A percentile compares a stretch with the other conserved stretches of the same genome.
phyloP scores from a whole-genome alignment of 305 asterid species.

The Fraxinus dipetala region DNA sequence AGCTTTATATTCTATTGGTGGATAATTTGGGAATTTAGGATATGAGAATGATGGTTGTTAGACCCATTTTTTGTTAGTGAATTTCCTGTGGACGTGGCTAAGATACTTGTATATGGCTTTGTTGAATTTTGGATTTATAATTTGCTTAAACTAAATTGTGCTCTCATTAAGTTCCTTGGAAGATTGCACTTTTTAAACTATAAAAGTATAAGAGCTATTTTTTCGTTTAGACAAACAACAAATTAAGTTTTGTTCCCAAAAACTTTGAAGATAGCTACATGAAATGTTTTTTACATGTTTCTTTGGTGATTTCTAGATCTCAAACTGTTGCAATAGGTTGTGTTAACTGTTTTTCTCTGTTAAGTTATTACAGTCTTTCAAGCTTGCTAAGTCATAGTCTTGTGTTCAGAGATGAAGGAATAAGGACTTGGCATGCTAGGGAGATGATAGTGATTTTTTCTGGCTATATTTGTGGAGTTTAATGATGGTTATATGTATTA shows the following conservation, averaged over 20 bases:
- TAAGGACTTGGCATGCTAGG: background rate
- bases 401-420: background rate
- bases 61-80: background rate
- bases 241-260: background rate
- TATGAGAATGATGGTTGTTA: too few species aligned
- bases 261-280: too few species aligned
- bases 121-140: constrained; percentile 18
- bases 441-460: background rate
- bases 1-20: too few species aligned
- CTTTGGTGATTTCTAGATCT: too few species aligned
- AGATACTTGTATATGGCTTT: constrained; percentile 14
- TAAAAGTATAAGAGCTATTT: background rate
- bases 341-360: too few species aligned
- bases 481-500: background rate
- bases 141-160: constrained; percentile 6
- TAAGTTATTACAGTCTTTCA: too few species aligned
- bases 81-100: background rate
- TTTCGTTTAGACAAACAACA: background rate
- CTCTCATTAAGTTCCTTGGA: background rate
- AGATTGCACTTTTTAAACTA: constrained; percentile 15
- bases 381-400: too few species aligned
- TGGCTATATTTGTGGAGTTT: background rate
- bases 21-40: too few species aligned
- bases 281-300: too few species aligned
- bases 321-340: too few species aligned